phyloP scores from a whole-genome alignment of 2,329 filamentous ascomycete genomes.

The Pseudocercospora crystallina region DNA sequence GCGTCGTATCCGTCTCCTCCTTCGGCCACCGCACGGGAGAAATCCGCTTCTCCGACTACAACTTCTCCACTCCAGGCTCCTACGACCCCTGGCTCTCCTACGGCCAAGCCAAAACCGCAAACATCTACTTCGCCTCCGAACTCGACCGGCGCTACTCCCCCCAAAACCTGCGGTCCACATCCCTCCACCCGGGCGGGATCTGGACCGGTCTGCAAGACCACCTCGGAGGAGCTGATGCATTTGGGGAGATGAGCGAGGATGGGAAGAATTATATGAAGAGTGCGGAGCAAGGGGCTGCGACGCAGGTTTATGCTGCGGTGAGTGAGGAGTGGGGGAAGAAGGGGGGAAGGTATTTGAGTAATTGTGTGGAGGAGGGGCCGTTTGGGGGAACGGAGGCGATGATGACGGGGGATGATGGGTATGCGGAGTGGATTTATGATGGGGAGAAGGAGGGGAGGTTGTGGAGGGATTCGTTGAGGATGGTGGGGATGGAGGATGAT shows the following conservation, averaged over 20 bases:
- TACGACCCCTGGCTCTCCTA: constrained; percentile 46
- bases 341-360: constrained; percentile 10
- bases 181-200: constrained; percentile 51
- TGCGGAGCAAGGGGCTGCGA: constrained; percentile 50
- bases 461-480: constrained; percentile 36
- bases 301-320: constrained; percentile 47
- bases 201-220: constrained; percentile 23
- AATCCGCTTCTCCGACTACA: constrained; percentile 43
- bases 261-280: constrained; percentile 30
- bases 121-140: constrained; percentile 53
- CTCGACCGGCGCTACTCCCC: constrained; percentile 51
- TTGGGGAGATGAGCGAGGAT: constrained; percentile 14
- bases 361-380: constrained; percentile 37
- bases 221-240: constrained; percentile 19
- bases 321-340: constrained; percentile 43
- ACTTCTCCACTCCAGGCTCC: constrained; percentile 31
- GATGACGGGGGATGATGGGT: constrained; percentile 33
- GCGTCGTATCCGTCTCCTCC: constrained; percentile 50
- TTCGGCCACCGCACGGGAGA: constrained; percentile 41
- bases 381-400: constrained; percentile 20
- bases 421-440: constrained; percentile 40
- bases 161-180: constrained; percentile 45
- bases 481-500: constrained; percentile 16
- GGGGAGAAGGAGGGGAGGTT: constrained; percentile 40
- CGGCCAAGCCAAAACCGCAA: constrained; percentile 52